Evolutionary conservation across 129 eudicot genomes (phyloP).

Genomic region (Lonicera japonica): DNA sequence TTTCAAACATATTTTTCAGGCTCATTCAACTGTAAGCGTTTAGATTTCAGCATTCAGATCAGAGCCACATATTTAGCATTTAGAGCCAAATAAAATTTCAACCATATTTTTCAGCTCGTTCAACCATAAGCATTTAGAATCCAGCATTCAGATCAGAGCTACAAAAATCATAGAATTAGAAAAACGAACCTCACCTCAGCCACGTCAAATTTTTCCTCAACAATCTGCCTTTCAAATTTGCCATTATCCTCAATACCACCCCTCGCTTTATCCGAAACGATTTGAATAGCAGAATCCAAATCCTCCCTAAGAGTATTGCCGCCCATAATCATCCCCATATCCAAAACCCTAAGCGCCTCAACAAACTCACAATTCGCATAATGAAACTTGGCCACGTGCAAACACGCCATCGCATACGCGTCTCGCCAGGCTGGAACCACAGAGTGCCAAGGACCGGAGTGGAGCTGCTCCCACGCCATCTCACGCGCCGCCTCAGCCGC

Average conservation of each 20-base stretch:
- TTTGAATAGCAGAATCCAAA: conserved; percentile 47
- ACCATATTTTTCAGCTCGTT: no score
- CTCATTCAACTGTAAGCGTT: no score
- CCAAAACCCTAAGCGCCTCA: conserved; percentile 64
- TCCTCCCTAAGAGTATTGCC: conserved; percentile 57
- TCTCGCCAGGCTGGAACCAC: conserved; percentile 87
- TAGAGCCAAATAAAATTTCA: no score
- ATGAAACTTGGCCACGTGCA: conserved; percentile 58
- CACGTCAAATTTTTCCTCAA: conserved; percentile 24
- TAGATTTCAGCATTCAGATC: no score
- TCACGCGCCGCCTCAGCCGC: conserved; percentile 98
- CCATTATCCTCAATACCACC: conserved; percentile 16
- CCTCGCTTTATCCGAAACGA: conserved; percentile 28
- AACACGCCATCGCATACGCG: conserved; percentile 92
- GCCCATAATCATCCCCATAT: conserved; percentile 95
- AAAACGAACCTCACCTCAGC: conserved; percentile 63
- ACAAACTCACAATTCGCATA: conserved; percentile 35
- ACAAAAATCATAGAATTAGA: background rate
- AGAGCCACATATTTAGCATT: no score
- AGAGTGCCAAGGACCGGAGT: conserved; percentile 94
- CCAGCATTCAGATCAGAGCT: no score
- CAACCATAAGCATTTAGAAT: no score
- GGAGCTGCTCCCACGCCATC: conserved; percentile 99
- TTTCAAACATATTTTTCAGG: no score
- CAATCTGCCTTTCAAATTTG: background rate